These are phyloP conservation scores for Besnoitia besnoiti DNA, from an alignment of 169 alveolate species.

Conservation along the genomic window DNA sequence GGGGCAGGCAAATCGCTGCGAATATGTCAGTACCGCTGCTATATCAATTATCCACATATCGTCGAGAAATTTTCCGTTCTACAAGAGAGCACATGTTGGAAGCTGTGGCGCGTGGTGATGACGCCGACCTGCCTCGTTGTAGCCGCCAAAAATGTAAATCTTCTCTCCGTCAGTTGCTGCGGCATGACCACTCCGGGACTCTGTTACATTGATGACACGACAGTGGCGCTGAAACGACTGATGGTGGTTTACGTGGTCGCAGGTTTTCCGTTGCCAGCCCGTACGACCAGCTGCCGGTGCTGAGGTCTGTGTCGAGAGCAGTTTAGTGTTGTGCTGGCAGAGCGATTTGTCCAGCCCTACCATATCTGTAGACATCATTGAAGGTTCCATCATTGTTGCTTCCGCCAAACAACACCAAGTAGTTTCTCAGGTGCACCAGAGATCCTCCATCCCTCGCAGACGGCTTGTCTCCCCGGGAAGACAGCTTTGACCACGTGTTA, in stretches of 20 bases:
- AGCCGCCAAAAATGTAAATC: slow-evolving; percentile 68
- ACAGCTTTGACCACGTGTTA: slow-evolving; percentile 54
- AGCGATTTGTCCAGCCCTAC: slow-evolving; percentile 21
- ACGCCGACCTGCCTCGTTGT: slow-evolving; percentile 53
- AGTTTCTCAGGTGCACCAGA: slow-evolving; percentile 44
- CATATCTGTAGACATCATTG: slow-evolving; percentile 68
- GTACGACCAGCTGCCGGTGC: slow-evolving; percentile 47
- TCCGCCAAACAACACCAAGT: slow-evolving; percentile 68
- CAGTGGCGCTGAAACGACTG: not conserved
- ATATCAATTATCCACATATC: slow-evolving; percentile 66
- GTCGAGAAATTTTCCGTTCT: slow-evolving; percentile 66
- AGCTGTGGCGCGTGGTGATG: not conserved
- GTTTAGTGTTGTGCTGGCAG: not conserved
- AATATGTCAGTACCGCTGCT: slow-evolving; percentile 44
- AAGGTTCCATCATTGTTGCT: slow-evolving; percentile 65
- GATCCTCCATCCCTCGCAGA: slow-evolving; percentile 68
- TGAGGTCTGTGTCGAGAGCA: not conserved
- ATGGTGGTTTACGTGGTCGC: slow-evolving; percentile 41
- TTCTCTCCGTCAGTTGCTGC: slow-evolving; percentile 71
- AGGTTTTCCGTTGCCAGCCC: slow-evolving; percentile 60
- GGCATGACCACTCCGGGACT: slow-evolving; percentile 70
- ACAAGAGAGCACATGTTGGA: not conserved
- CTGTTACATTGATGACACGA: not conserved
- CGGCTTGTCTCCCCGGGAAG: slow-evolving; percentile 65
- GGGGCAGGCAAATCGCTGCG: not conserved